These are phyloP conservation scores for Allantophomopsis cytisporea DNA, from an alignment of 2,329 filamentous ascomycete genomes.

Conservation along the genomic window DNA sequence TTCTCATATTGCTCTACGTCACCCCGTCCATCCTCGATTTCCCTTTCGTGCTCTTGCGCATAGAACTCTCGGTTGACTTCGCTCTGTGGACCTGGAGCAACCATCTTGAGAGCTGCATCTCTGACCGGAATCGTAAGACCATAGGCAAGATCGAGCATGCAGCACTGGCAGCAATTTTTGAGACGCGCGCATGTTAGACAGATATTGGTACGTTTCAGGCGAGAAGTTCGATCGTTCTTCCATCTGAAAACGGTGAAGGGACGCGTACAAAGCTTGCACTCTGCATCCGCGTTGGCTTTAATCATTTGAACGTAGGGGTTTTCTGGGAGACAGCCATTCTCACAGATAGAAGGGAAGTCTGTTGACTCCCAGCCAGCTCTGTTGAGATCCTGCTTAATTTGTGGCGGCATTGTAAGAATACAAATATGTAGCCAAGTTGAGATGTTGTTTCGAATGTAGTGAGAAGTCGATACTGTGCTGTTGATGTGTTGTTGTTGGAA, in stretches of 20 bases:
- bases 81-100: conserved; percentile 82
- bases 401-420: conserved; percentile 53
- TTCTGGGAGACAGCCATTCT: conserved; percentile 76
- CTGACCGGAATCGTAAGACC: conserved; percentile 88
- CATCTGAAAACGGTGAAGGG: conserved; percentile 94
- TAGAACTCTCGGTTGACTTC: conserved; percentile 96
- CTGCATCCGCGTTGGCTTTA: conserved; percentile 87
- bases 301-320: conserved; percentile 99
- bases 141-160: conserved; percentile 95
- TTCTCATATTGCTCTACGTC: conserved; percentile 87
- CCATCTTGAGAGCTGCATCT: conserved; percentile 95
- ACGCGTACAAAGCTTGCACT: conserved; percentile 59
- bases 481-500: not conserved
- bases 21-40: conserved; percentile 82
- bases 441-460: not conserved
- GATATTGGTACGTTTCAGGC: conserved; percentile 88
- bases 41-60: conserved; percentile 91
- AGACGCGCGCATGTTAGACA: conserved; percentile 92
- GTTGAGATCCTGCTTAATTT: conserved; percentile 94
- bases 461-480: not conserved
- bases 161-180: conserved; percentile 98
- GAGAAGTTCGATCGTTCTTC: conserved; percentile 82
- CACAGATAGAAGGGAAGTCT: conserved; percentile 77
- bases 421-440: not conserved
- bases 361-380: conserved; percentile 92